Evolutionary conservation across 2,329 filamentous ascomycete genomes (phyloP), one percentile per base, ranked within the genome.

Genomic region (Diplodia sapinea): DNA sequence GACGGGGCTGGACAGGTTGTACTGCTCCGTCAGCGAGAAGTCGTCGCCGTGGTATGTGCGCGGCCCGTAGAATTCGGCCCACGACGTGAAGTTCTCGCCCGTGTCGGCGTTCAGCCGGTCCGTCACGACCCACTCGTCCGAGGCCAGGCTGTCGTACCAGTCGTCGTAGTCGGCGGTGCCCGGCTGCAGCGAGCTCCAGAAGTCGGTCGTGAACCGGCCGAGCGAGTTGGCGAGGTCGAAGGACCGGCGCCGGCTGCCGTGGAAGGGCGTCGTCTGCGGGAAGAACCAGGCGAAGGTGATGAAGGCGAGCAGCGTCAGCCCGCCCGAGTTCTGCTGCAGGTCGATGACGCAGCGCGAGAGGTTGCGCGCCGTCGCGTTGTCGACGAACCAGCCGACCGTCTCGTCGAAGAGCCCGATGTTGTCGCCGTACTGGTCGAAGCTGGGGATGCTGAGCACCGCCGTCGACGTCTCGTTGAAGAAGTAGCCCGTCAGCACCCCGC

Each of bases 291-390:
- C 50, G 62, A 74, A 75, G 52, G 26, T 69, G 57, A 56, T 71
- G 66, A 36, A 69, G 7, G 73, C 77, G 67, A 50, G 74, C 59
- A 51, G 71, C 1, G 69, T 71, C 9, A 79, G 69, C 29, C 72
- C 69, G 36, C 68, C 69, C 68, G 79, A 77, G 64, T 70, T 63
- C 29, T 70, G 20, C 9, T 65, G 26, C 20, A 91, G 72, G 70
- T 91, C 89, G 68, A 91, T 84, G 17, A 91, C 78, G 0, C 91
- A 77, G 70, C 84, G 88, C 49, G 79, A 83, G 73, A 87, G 87
- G 2, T 82, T 79, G 11, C 78, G 77, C 0, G 73, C 69, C 43
- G 82, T 80, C 36, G 81, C 81, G 26, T 79, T 74, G 0, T 76
- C 73, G 11, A 88, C 74, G 70, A 88, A 84, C 0, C 77, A 62